A percentile compares a stretch with the other conserved stretches of the same genome.
Evolutionary conservation across 2,329 filamentous ascomycete genomes (phyloP).

Genomic region (Cercospora sojina): DNA sequence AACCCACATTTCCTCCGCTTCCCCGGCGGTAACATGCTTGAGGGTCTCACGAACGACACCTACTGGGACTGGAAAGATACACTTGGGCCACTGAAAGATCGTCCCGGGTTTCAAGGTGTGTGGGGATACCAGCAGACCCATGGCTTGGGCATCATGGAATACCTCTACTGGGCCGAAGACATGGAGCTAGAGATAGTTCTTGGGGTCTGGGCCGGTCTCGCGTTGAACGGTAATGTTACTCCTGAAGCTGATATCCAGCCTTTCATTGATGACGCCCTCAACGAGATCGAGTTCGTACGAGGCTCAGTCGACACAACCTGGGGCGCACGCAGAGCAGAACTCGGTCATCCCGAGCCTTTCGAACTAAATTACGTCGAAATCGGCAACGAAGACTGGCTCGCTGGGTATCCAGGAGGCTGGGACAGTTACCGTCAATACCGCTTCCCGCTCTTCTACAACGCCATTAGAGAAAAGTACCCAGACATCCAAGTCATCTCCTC

Average conservation of each 20-base stretch:
- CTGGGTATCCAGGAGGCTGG: slow-evolving; percentile 38
- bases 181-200: slow-evolving; percentile 49
- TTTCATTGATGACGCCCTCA: slow-evolving; percentile 58
- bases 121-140: slow-evolving; percentile 64
- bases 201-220: slow-evolving; percentile 58
- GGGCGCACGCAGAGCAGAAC: slow-evolving; percentile 57
- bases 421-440: slow-evolving; percentile 48
- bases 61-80: slow-evolving; percentile 53
- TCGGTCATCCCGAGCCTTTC: slow-evolving; percentile 64
- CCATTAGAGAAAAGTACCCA: slow-evolving; percentile 57
- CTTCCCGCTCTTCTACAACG: slow-evolving; percentile 60
- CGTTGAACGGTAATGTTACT: slow-evolving; percentile 52
- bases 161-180: slow-evolving; percentile 58
- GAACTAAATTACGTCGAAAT: slow-evolving; percentile 58
- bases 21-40: slow-evolving; percentile 61
- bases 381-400: slow-evolving; percentile 67
- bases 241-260: slow-evolving; percentile 49
- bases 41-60: slow-evolving; percentile 41
- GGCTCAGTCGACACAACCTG: slow-evolving; percentile 56
- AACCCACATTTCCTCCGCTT: slow-evolving; percentile 56
- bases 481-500: slow-evolving; percentile 57
- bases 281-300: slow-evolving; percentile 64
- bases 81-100: slow-evolving; percentile 52
- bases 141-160: slow-evolving; percentile 62
- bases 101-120: slow-evolving; percentile 55